Evolutionary conservation across 2,329 filamentous ascomycete genomes (phyloP).

Genomic region (Alternaria tenuissima): DNA sequence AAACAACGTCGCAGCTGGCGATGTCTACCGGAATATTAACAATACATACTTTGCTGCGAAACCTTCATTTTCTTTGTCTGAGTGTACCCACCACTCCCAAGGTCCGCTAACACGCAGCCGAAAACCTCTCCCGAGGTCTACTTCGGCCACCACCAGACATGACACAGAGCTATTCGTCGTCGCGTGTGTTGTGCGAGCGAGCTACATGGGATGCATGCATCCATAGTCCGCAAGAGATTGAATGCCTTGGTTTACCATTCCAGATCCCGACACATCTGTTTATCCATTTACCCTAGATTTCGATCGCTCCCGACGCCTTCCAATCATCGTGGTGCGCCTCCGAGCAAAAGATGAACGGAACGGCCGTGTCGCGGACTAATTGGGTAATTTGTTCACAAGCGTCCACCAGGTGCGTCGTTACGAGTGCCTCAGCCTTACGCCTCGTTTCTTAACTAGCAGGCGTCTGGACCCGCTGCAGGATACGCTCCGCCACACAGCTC

Average conservation of each 20-base stretch:
- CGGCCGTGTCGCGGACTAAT: neutral
- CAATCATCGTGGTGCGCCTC: neutral
- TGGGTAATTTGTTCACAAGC: neutral
- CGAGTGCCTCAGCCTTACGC: slow-evolving; percentile 15
- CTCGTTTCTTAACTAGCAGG: slow-evolving; percentile 7
- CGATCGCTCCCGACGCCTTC: slow-evolving; percentile 4
- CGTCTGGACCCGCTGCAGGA: slow-evolving; percentile 5
- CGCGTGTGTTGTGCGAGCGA: slow-evolving; percentile 8
- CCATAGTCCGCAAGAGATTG: neutral
- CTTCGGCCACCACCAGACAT: slow-evolving; percentile 4
- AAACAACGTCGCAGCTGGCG: slow-evolving; percentile 2
- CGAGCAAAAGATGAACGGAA: slow-evolving; percentile 5
- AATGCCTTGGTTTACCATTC: neutral
- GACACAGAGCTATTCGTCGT: slow-evolving; percentile 6
- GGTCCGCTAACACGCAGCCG: neutral
- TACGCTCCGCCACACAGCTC: slow-evolving; percentile 7
- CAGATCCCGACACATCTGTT: slow-evolving; percentile 9
- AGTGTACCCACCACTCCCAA: neutral
- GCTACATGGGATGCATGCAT: slow-evolving; percentile 1
- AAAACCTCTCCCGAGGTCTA: neutral
- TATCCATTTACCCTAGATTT: slow-evolving; percentile 26
- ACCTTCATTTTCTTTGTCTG: neutral
- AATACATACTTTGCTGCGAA: neutral
- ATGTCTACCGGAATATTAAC: neutral
- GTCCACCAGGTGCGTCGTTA: neutral